Percentiles rank a stretch among this genome's conserved stretches.
phyloP scores from a whole-genome alignment of 345 rosid species.

The Diplotaxis tenuifolia region DNA sequence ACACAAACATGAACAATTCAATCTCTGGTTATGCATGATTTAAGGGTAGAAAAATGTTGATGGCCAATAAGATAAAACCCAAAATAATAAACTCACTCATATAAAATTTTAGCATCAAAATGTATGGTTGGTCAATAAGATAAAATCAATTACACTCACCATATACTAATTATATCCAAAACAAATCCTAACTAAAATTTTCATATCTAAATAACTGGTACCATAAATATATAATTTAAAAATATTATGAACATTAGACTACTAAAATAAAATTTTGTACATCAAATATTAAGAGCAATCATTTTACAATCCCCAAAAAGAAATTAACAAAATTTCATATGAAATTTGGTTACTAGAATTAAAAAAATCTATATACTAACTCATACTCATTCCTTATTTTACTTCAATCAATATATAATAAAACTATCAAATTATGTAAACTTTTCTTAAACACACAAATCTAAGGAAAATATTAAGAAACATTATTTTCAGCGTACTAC shows the following conservation, averaged over 20 bases:
- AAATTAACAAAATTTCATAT: background rate
- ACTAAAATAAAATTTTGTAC: background rate
- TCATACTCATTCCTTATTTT: no score
- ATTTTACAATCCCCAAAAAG: background rate
- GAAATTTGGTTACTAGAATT: background rate
- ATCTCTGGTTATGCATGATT: background rate
- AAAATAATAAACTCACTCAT: background rate
- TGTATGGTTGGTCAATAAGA: background rate
- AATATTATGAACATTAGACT: background rate
- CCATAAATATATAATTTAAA: background rate
- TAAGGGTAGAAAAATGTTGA: background rate
- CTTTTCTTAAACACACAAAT: no score
- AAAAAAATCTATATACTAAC: no score
- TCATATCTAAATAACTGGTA: background rate
- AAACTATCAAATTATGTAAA: background rate
- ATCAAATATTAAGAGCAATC: background rate
- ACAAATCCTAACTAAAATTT: background rate
- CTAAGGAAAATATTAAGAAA: no score
- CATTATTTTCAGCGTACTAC: no score
- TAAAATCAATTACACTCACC: background rate
- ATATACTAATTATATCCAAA: background rate
- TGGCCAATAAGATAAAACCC: background rate
- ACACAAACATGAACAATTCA: background rate
- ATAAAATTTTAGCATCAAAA: background rate
- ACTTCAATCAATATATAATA: no score